Conservation (phyloP, 2,329 filamentous ascomycete species). For the Hysterium pulicare region DNA sequence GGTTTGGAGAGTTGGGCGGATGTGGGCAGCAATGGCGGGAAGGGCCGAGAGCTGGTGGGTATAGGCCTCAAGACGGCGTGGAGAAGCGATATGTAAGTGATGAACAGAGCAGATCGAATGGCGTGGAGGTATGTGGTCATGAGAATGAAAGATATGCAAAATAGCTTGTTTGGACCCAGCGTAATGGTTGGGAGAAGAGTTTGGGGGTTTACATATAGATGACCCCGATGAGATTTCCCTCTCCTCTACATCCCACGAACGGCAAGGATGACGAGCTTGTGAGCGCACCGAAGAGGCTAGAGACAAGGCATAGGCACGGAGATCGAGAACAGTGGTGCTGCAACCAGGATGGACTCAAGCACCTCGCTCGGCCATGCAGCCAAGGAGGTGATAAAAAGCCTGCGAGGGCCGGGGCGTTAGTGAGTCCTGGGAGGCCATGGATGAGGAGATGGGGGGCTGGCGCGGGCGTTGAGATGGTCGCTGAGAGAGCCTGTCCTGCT, state of each 20-base stretch:
- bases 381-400: conserved; percentile 25
- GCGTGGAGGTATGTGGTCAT: conserved; percentile 30
- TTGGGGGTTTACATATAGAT: conserved; percentile 35
- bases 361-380: conserved; percentile 30
- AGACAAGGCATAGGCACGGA: conserved; percentile 23
- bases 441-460: conserved; percentile 18
- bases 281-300: conserved; percentile 22
- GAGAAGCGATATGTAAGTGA: conserved; percentile 16
- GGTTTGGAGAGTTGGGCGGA: conserved; percentile 16
- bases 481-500: conserved; percentile 22
- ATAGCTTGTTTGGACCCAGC: conserved; percentile 20
- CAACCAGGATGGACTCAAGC: conserved; percentile 27
- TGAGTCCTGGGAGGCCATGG: conserved; percentile 22
- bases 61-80: conserved; percentile 17
- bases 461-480: conserved; percentile 25
- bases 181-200: conserved; percentile 23
- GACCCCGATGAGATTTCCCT: conserved; percentile 20
- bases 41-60: conserved; percentile 21
- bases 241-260: conserved; percentile 26
- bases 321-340: conserved; percentile 30
- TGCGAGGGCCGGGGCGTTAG: conserved; percentile 25
- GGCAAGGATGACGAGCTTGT: conserved; percentile 35
- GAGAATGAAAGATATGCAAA: conserved; percentile 20
- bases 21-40: conserved; percentile 19
- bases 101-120: conserved; percentile 15